Base-by-base conservation (phyloP, 2,329 filamentous ascomycete species). In the Botrytis byssoidea region DNA sequence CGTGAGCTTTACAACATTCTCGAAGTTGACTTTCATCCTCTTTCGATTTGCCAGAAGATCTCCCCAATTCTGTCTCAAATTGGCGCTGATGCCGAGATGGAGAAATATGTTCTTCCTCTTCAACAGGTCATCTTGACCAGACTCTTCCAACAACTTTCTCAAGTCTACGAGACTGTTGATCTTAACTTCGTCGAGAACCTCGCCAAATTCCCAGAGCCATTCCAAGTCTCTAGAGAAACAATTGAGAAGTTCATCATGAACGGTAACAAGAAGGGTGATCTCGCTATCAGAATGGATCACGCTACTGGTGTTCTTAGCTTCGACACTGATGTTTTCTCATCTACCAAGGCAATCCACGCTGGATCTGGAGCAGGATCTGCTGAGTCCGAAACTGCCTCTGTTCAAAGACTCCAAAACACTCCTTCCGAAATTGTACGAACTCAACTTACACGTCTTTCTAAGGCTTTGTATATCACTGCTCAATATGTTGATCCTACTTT, bases 221-320 rank as follows among this genome's bases (percentile, higher is more conserved):
- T 97, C 89, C 92, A 98, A 85, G 94, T 98, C 78, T 92, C 89
- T 76, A 91, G 93, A 71, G 90, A 92, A 77, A 97, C 93, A 75
- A 97, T 99, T 78, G 96, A 99, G 87, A 99, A 98, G 86, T 99
- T 99, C 88, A 98, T 99, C 88, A 99, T 99, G 96, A 99, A 99
- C 84, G 96, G 96, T 77, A 98, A 97, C 89, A 99, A 99, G 90
- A 99, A 99, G 89, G 96, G 96, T 73, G 96, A 99, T 80, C 88
- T 99, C 64, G 93, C 96, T 71, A 97, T 99, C 79, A 94, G 96
- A 75, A 94, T 98, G 84, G 93, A 98, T 82, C 96, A 99, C 82
- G 94, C 94, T 75, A 95, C 95, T 71, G 94, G 96, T 75, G 93
- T 98, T 68, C 89, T 99, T 75, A 98, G 94, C 83, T 99, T 99